phyloP scores from a whole-genome alignment of 805 yeast species.

The Clavispora santaluciae region DNA sequence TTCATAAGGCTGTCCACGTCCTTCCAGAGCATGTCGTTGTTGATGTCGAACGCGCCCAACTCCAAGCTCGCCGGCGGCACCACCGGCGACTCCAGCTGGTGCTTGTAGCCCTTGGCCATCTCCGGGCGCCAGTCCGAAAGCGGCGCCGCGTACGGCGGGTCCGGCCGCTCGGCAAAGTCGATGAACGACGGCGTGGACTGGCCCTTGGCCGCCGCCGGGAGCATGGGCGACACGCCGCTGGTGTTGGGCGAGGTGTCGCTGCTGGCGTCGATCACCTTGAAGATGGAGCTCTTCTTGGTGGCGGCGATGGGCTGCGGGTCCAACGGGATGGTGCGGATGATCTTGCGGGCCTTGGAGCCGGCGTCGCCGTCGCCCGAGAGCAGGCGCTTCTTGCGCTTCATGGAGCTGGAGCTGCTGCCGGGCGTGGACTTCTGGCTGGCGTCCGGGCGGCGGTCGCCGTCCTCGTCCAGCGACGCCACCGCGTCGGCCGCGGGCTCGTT shows the following conservation, averaged over 20 bases:
- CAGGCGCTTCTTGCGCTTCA: constrained; percentile 40
- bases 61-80: constrained; percentile 20
- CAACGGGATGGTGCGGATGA: constrained; percentile 72
- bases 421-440: constrained; percentile 35
- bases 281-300: constrained; percentile 31
- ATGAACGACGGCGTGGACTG: background rate
- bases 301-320: constrained; percentile 75
- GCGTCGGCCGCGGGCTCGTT: constrained; percentile 19
- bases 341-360: constrained; percentile 67
- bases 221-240: constrained; percentile 6
- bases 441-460: constrained; percentile 9
- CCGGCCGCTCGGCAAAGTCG: background rate
- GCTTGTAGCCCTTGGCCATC: background rate
- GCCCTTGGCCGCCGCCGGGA: background rate
- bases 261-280: constrained; percentile 34
- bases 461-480: constrained; percentile 17
- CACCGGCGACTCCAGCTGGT: constrained; percentile 4
- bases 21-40: constrained; percentile 60
- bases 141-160: background rate
- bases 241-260: constrained; percentile 26
- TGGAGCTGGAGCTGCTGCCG: constrained; percentile 32
- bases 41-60: constrained; percentile 41
- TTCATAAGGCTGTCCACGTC: constrained; percentile 88
- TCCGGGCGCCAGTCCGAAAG: background rate
- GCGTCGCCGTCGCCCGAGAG: constrained; percentile 56